These are phyloP conservation scores for Penicillium canariense DNA, from an alignment of 495 filamentous ascomycete genomes.

Conservation along the genomic window DNA sequence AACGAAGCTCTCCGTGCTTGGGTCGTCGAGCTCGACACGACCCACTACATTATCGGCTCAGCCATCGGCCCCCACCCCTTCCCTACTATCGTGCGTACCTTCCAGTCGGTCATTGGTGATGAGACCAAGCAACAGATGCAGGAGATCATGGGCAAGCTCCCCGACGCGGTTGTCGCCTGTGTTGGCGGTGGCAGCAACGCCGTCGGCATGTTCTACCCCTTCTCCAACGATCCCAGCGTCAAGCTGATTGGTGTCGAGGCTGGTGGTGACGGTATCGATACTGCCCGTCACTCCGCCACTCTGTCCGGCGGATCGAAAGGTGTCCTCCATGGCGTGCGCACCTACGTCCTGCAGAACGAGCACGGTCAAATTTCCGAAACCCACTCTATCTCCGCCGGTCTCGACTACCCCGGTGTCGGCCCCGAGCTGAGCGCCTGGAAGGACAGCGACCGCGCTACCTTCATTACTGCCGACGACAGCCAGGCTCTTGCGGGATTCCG, in stretches of 20 bases:
- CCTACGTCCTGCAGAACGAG: slow-evolving; percentile 88
- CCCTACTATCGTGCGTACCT: slow-evolving; percentile 93
- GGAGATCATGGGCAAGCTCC: slow-evolving; percentile 76
- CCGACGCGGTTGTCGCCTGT: slow-evolving; percentile 93
- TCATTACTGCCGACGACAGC: slow-evolving; percentile 88
- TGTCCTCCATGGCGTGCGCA: slow-evolving; percentile 92
- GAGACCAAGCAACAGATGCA: slow-evolving; percentile 91
- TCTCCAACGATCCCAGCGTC: slow-evolving; percentile 78
- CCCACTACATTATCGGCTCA: slow-evolving; percentile 95
- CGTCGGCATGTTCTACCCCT: slow-evolving; percentile 95
- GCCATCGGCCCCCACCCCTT: slow-evolving; percentile 96
- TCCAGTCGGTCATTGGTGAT: slow-evolving; percentile 90
- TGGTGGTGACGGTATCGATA: slow-evolving; percentile 93
- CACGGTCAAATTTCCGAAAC: slow-evolving; percentile 93
- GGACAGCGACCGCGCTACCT: slow-evolving; percentile 78
- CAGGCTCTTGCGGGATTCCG: slow-evolving; percentile 90
- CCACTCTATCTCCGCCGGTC: slow-evolving; percentile 93
- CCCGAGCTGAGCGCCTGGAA: slow-evolving; percentile 93
- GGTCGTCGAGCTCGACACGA: slow-evolving; percentile 85
- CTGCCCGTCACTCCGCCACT: slow-evolving; percentile 82
- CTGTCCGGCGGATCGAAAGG: slow-evolving; percentile 84
- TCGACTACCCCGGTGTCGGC: slow-evolving; percentile 96
- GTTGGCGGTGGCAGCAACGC: slow-evolving; percentile 93
- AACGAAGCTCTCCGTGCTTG: slow-evolving; percentile 91
- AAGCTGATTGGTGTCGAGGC: slow-evolving; percentile 93